phyloP scores from a whole-genome alignment of 768 basidiomycete species.

The Cyclocybe cylindracea region DNA sequence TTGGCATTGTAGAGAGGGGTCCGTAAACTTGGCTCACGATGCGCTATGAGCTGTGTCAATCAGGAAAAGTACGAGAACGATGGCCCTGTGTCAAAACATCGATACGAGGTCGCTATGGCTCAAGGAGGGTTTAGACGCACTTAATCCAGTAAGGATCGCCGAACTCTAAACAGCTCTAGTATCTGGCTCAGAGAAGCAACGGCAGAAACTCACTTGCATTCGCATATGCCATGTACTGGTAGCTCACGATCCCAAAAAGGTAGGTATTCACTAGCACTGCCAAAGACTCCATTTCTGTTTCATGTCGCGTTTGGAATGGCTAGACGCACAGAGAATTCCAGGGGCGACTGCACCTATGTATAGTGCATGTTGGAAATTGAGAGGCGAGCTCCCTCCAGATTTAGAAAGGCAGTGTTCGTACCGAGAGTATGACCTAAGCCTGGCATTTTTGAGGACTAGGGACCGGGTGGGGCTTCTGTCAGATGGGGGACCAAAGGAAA shows the following conservation, averaged over 20 bases:
- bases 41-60: slow-evolving; percentile 36
- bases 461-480: no score
- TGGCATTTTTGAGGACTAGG: no score
- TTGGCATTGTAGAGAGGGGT: neutral
- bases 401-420: no score
- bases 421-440: no score
- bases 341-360: no score
- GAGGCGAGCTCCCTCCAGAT: no score
- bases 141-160: slow-evolving; percentile 35
- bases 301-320: no score
- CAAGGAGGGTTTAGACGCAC: slow-evolving; percentile 12
- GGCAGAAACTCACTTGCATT: slow-evolving; percentile 11
- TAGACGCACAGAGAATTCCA: no score
- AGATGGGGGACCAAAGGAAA: no score
- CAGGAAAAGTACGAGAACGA: slow-evolving; percentile 30
- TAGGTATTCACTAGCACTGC: slow-evolving; percentile 20
- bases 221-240: slow-evolving; percentile 15
- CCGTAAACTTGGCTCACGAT: slow-evolving; percentile 19
- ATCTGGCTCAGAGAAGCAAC: neutral
- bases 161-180: slow-evolving; percentile 25
- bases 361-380: no score
- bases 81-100: slow-evolving; percentile 14
- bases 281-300: neutral
- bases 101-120: neutral
- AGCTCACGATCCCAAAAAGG: slow-evolving; percentile 20